Evolutionary conservation across 1,284 basidiomycete genomes (phyloP).

Genomic region (Rhodofomes roseus): DNA sequence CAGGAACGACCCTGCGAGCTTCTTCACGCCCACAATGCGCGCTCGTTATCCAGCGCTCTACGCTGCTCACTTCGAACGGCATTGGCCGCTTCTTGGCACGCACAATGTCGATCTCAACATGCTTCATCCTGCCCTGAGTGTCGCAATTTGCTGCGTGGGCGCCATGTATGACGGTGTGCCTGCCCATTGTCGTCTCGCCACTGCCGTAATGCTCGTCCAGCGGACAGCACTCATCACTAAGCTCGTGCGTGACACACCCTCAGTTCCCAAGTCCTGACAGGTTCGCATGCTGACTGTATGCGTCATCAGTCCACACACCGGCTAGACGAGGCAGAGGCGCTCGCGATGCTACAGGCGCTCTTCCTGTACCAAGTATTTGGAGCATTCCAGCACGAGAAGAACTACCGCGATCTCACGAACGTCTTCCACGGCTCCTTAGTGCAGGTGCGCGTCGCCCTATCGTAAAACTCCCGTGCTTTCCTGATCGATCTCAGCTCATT

Average conservation of each 20-base stretch:
- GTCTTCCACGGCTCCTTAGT: constrained; percentile 1
- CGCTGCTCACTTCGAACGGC: background rate
- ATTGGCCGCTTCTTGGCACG: constrained; percentile 1
- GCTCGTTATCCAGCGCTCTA: background rate
- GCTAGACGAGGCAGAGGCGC: background rate
- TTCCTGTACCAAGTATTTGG: constrained; percentile 1
- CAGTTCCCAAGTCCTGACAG: background rate
- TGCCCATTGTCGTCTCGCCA: background rate
- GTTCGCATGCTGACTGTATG: background rate
- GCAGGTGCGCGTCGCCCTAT: background rate
- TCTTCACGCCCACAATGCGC: background rate
- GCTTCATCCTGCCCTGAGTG: background rate
- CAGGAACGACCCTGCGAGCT: constrained; percentile 1
- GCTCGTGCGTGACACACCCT: background rate
- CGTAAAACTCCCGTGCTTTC: background rate
- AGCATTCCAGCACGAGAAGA: background rate
- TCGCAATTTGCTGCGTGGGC: background rate
- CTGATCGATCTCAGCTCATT: background rate
- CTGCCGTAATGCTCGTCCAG: constrained; percentile 1
- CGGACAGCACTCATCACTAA: background rate
- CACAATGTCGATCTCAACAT: background rate
- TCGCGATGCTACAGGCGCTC: constrained; percentile 1
- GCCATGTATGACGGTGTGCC: background rate
- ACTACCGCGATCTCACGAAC: background rate
- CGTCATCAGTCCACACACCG: background rate